Conservation (phyloP, 768 basidiomycete genomes). For the Mrakia gelida region DNA sequence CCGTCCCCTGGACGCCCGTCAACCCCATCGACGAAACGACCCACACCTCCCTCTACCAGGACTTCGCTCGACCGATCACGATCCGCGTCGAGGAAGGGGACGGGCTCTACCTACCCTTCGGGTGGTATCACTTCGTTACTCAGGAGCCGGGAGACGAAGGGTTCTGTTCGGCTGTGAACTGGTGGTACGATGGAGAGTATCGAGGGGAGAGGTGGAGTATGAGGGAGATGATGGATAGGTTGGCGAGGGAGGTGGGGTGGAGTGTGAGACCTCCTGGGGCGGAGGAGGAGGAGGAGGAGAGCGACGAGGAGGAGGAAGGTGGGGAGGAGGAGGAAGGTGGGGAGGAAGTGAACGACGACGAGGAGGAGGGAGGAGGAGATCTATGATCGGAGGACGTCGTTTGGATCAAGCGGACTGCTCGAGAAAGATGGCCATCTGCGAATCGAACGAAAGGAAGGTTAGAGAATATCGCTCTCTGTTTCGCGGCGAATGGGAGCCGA, state of each 20-base stretch:
- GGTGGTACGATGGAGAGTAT: constrained; percentile 38
- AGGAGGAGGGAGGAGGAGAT: background rate
- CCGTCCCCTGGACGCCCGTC: constrained; percentile 79
- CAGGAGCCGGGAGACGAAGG: constrained; percentile 49
- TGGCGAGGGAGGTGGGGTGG: constrained; percentile 24
- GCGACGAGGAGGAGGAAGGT: background rate
- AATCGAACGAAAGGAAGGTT: background rate
- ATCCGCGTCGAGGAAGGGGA: constrained; percentile 68
- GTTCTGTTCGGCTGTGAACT: constrained; percentile 43
- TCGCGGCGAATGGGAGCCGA: background rate
- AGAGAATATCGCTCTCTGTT: background rate
- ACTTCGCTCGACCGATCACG: constrained; percentile 60
- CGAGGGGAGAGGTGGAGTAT: constrained; percentile 16
- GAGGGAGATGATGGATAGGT: constrained; percentile 16
- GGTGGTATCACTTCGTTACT: constrained; percentile 89
- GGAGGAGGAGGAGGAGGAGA: constrained; percentile 15
- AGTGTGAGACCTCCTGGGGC: constrained; percentile 6
- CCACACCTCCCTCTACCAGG: constrained; percentile 38
- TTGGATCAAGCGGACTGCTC: background rate
- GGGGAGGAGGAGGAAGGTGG: too few species aligned
- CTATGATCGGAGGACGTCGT: too few species aligned
- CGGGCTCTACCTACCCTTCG: constrained; percentile 80
- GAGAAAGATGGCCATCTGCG: background rate
- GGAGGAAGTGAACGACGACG: background rate
- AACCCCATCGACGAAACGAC: constrained; percentile 53